These are phyloP conservation scores for Kwoniella sp. DNA, from an alignment of 768 basidiomycete genomes.

Conservation along the genomic window DNA sequence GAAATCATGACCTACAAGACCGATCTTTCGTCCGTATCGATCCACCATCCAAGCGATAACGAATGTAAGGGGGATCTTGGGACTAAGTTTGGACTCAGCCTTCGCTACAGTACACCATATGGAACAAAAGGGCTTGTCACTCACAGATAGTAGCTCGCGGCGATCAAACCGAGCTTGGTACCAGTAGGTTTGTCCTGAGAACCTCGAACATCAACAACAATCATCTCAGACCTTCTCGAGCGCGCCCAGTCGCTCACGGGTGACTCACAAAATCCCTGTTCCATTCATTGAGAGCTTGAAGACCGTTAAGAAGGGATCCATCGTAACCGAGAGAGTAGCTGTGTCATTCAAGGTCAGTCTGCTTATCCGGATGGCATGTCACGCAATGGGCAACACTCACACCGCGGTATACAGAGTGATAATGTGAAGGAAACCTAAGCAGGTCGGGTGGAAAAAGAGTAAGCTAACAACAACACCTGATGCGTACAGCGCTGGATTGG, in stretches of 20 bases:
- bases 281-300: slow-evolving; percentile 36
- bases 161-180: slow-evolving; percentile 34
- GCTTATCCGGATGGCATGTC: neutral
- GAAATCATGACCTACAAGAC: slow-evolving; percentile 16
- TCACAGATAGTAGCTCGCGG: slow-evolving; percentile 33
- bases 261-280: slow-evolving; percentile 22
- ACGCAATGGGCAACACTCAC: neutral
- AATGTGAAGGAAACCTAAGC: slow-evolving; percentile 19
- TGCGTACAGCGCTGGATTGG: neutral
- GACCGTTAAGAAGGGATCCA: slow-evolving; percentile 40
- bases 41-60: slow-evolving; percentile 30
- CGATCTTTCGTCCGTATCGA: slow-evolving; percentile 30
- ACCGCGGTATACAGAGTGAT: slow-evolving; percentile 21
- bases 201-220: neutral
- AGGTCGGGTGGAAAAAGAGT: neutral
- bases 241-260: too few relatives aligned
- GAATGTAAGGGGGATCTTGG: slow-evolving; percentile 33
- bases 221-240: too few relatives aligned
- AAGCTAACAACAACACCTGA: too few relatives aligned
- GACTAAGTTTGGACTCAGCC: slow-evolving; percentile 13
- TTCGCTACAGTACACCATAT: neutral
- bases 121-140: neutral
- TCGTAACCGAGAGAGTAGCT: slow-evolving; percentile 34
- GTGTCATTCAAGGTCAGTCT: neutral
- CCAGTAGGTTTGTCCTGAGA: slow-evolving; percentile 24